Percentiles rank a stretch among this genome's conserved stretches.
Conservation (phyloP, 495 filamentous ascomycete genomes). For the Rhypophila decipiens region DNA sequence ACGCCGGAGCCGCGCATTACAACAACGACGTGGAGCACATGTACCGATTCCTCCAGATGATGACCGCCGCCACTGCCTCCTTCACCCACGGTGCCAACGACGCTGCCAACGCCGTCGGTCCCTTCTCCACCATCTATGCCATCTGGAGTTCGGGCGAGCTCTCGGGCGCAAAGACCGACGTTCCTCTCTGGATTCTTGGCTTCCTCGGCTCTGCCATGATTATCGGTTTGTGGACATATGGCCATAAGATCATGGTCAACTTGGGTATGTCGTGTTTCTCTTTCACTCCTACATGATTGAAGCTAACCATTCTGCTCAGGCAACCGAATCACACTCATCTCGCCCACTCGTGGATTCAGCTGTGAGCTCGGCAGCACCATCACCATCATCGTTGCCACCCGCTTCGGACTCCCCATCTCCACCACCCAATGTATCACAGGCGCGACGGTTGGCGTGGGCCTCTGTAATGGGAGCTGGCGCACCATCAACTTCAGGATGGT, state of each 20-base stretch:
- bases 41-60: constrained; percentile 67
- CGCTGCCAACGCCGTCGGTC: constrained; percentile 68
- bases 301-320: constrained; percentile 11
- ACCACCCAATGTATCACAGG: constrained; percentile 59
- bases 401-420: constrained; percentile 50
- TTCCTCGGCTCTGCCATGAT: constrained; percentile 52
- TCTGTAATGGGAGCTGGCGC: constrained; percentile 51
- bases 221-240: constrained; percentile 58
- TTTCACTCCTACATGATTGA: background rate
- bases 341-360: constrained; percentile 56
- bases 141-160: constrained; percentile 47
- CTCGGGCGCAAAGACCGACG: constrained; percentile 45
- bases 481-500: constrained; percentile 59
- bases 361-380: constrained; percentile 61
- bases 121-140: constrained; percentile 62
- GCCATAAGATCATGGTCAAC: constrained; percentile 59
- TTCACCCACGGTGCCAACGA: constrained; percentile 78
- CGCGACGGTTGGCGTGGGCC: constrained; percentile 56
- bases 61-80: constrained; percentile 65
- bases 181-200: constrained; percentile 54
- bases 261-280: constrained; percentile 30
- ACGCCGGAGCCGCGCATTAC: constrained; percentile 59
- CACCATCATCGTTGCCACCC: constrained; percentile 54
- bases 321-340: constrained; percentile 60
- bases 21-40: constrained; percentile 66